Conservation (phyloP, 768 basidiomycete genomes). For the Mycena crocata region DNA sequence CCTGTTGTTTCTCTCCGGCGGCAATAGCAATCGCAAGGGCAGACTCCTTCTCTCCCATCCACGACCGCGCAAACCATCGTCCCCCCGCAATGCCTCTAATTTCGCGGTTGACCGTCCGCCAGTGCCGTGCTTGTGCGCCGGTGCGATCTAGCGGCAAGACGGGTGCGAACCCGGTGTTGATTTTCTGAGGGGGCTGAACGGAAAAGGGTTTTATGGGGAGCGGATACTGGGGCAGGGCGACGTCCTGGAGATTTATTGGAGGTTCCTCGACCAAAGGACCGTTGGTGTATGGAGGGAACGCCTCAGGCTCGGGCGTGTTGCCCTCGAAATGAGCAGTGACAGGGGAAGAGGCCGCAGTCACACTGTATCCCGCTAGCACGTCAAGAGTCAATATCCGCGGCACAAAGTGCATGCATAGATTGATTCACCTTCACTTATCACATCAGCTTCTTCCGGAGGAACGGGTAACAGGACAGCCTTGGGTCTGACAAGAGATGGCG, state of each 20-base stretch:
- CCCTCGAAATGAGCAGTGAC: constrained; percentile 60
- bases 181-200: constrained; percentile 82
- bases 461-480: constrained; percentile 45
- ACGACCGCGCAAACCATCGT: constrained; percentile 82
- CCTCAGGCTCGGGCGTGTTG: constrained; percentile 65
- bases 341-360: constrained; percentile 82
- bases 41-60: constrained; percentile 89
- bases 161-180: constrained; percentile 79
- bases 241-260: constrained; percentile 61
- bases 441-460: constrained; percentile 61
- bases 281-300: constrained; percentile 28
- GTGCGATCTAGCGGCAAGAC: constrained; percentile 74
- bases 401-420: not conserved
- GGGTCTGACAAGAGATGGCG: constrained; percentile 28
- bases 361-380: constrained; percentile 61
- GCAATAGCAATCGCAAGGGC: constrained; percentile 60
- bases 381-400: constrained; percentile 21
- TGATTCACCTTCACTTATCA: constrained; percentile 70
- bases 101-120: constrained; percentile 81
- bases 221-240: constrained; percentile 79
- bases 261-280: constrained; percentile 51
- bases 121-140: constrained; percentile 71
- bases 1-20: constrained; percentile 42
- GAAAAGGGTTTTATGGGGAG: constrained; percentile 87
- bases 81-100: constrained; percentile 87